A percentile compares a stretch with the other conserved stretches of the same genome.
Conservation (phyloP, 1,139 yeast genomes). For the Pichia sp. region DNA sequence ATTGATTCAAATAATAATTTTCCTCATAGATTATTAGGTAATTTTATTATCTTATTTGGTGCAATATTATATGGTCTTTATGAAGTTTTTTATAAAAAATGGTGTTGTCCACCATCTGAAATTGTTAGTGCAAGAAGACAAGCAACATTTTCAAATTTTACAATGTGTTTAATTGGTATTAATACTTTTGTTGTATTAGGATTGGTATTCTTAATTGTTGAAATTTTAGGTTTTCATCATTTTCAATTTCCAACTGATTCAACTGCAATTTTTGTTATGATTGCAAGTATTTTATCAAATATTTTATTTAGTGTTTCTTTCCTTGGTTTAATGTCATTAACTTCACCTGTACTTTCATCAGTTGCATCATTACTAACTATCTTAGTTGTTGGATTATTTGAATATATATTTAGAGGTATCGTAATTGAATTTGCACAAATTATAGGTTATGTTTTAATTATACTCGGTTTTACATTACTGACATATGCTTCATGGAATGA, state of each 20-base stretch:
- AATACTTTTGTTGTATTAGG: slow-evolving; percentile 49
- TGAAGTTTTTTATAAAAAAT: slow-evolving; percentile 75
- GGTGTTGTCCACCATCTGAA: slow-evolving; percentile 67
- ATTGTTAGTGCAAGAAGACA: slow-evolving; percentile 49
- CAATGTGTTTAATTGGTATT: slow-evolving; percentile 54
- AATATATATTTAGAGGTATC: slow-evolving; percentile 68
- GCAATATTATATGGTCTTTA: slow-evolving; percentile 79
- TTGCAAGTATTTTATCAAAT: slow-evolving; percentile 54
- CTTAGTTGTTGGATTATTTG: slow-evolving; percentile 71
- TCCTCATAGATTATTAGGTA: slow-evolving; percentile 66
- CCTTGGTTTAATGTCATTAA: slow-evolving; percentile 72
- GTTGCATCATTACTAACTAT: slow-evolving; percentile 79
- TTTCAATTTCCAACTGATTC: slow-evolving; percentile 49
- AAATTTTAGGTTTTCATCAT: slow-evolving; percentile 50
- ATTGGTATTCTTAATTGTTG: slow-evolving; percentile 43
- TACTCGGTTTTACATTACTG: slow-evolving; percentile 62
- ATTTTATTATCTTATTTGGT: slow-evolving; percentile 66
- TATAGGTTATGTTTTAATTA: slow-evolving; percentile 51
- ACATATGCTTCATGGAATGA: slow-evolving; percentile 74
- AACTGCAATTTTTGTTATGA: slow-evolving; percentile 39
- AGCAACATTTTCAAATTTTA: slow-evolving; percentile 51
- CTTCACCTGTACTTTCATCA: slow-evolving; percentile 79
- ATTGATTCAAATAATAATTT: slow-evolving; percentile 32
- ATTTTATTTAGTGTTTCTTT: slow-evolving; percentile 67
- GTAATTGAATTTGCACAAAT: slow-evolving; percentile 43